Evolutionary conservation across 176 grass and related monocot genomes (phyloP), one percentile per base, ranked within the genome.

Genomic region (Juncus inflexus): DNA sequence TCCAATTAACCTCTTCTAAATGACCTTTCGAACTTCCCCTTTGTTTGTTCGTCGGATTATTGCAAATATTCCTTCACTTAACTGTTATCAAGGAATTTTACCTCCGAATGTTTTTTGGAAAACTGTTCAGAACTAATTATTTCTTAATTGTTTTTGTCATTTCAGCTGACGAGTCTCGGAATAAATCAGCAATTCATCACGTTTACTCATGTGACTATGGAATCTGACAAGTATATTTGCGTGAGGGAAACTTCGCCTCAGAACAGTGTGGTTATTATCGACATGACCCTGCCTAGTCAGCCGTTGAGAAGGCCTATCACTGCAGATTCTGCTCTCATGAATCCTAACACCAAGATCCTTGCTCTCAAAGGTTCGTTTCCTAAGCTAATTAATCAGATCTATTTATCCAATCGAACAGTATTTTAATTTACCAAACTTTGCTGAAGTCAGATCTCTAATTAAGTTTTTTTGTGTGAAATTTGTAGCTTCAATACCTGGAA

Each of bases 121-220:
- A 71, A 71, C n/a, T 42, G 38, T 35, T 5, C 54, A 55, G 15
- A 56, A 16, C n/a, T 56, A 58, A 40, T 8, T 62, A 51, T 7
- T 62, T 58, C 38, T 57, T 39, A 28, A 28, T 15, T 35, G 37
- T 36, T 78, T 39, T 50, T 69, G 43, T 47, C 0, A 4, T 58
- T 65, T 69, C 88, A 99, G 94, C 83, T 99, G 15, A 79, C 88
- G 52, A 99, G 85, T 74, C 80, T 99, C 16, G 94, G 94, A 64
- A 92, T 99, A 58, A 87, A 82, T 80, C 80, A 86, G 58, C 88
- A 99, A 78, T 99, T 99, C 83, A 83, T 99, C 64, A 99, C 94
- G 61, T 99, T 99, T 63, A 99, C 94, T 39, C 94, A 99, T 12
- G 94, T 99, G 50, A 99, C 94, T 14, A 99, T 99, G 94, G 94